Evolutionary conservation across 257 asterid genomes (phyloP).

Genomic region (Nicotiana tomentosiformis): DNA sequence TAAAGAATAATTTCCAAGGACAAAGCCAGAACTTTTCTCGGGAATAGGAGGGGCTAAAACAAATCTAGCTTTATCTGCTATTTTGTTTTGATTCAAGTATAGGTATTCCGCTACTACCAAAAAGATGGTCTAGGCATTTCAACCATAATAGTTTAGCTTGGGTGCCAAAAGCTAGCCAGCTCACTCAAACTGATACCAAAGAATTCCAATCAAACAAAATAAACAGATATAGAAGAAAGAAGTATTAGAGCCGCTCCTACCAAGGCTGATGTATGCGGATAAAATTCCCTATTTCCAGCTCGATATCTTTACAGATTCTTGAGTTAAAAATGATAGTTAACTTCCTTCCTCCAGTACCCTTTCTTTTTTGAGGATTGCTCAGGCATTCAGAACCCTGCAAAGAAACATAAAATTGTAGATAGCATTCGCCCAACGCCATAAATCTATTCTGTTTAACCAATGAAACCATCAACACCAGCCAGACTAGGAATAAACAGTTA

Average conservation of each 20-base stretch:
- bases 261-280: constrained; percentile 66
- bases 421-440: background rate
- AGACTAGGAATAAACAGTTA: background rate
- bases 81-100: background rate
- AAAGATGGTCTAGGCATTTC: background rate
- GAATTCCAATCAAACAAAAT: background rate
- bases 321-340: constrained; percentile 66
- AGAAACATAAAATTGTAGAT: constrained; percentile 11
- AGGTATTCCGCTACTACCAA: background rate
- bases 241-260: constrained; percentile 34
- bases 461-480: background rate
- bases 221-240: background rate
- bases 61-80: background rate
- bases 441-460: background rate
- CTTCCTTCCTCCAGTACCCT: constrained; percentile 27
- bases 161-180: background rate
- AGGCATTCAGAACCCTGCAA: constrained; percentile 39
- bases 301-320: constrained; percentile 52
- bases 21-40: background rate
- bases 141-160: constrained; percentile 1
- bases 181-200: background rate
- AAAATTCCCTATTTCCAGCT: constrained; percentile 65
- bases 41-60: background rate
- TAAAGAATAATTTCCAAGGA: background rate
- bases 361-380: constrained; percentile 23